Evolutionary conservation across 805 yeast species (phyloP), one percentile per base, ranked within the genome.

Genomic region (Saccharomycopsis microspora): DNA sequence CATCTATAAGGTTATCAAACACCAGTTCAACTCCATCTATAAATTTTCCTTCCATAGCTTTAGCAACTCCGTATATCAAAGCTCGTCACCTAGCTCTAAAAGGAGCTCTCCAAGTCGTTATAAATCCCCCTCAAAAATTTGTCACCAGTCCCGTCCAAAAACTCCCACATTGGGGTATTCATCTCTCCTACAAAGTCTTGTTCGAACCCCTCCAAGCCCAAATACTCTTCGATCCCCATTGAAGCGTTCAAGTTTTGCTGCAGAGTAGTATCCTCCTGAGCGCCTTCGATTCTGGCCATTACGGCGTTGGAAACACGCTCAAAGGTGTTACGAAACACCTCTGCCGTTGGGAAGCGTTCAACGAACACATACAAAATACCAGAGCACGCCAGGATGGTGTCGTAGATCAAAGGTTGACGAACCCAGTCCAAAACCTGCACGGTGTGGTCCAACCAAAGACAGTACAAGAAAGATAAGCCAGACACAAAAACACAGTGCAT

Each of bases 401-500:
- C 65, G 48, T 60, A 58, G 1, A 62, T 55, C 29, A 58, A 32
- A 9, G 58, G 48, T 8, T 47, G 44, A 5, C 62, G 33, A 43
- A 54, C 59, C 58, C 63, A 57, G 41, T 58, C 54, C 41, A 63
- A 43, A 2, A 58, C 56, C 10, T 55, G 50, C 9, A 60, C 39
- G 2, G 49, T 35, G n/a, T 49, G 45, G 38, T 62, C 64, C n/a
- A 63, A 37, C 65, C 65, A 63, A 5, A 62, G 44, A 46, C 65
- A 61, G 44, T 61, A 62, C 5, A 63, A 46, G 48, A 63, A 63
- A 1, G 66, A 59, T 5, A 63, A 50, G 3, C 66, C 66, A 7
- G 60, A 41, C 11, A 60, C 61, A 51, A 61, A 61, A 4, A 56
- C 57, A 36, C 65, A 61, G 31, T 63, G 65, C 54, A 64, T 58